A percentile compares a stretch with the other conserved stretches of the same genome.
These are phyloP conservation scores for Fraxinus cuspidata DNA, from an alignment of 257 asterid species.

Conservation along the genomic window DNA sequence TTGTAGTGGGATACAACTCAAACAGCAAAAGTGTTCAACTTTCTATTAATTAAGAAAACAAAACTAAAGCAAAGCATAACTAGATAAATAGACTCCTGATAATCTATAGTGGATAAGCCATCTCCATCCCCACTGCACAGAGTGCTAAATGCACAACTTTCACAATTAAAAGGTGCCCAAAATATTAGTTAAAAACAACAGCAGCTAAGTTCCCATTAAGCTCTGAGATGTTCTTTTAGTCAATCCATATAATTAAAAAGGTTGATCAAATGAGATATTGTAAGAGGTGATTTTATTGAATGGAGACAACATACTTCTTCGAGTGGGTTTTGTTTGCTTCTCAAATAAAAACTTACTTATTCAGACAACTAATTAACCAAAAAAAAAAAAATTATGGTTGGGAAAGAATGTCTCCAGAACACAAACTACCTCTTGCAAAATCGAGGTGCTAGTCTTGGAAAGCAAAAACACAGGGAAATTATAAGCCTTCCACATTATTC, in stretches of 20 bases:
- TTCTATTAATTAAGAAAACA: conserved; percentile 13
- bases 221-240: background rate
- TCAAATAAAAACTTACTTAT: background rate
- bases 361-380: conserved; percentile 10
- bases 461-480: conserved; percentile 89
- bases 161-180: background rate
- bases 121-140: background rate
- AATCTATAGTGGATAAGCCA: background rate
- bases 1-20: conserved; percentile 23
- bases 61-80: conserved; percentile 1
- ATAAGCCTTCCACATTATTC: conserved; percentile 91
- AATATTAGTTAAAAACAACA: background rate
- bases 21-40: conserved; percentile 14
- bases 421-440: conserved; percentile 71
- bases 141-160: conserved; percentile 14
- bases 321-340: conserved; percentile 1
- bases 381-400: conserved; percentile 21
- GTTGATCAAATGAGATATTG: background rate
- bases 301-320: conserved; percentile 6
- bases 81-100: conserved; percentile 1
- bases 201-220: background rate
- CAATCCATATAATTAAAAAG: background rate
- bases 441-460: conserved; percentile 60
- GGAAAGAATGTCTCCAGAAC: conserved; percentile 12
- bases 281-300: background rate